These are phyloP conservation scores for Trichophyton benhamiae DNA, from an alignment of 2,329 filamentous ascomycete genomes.

Conservation along the genomic window DNA sequence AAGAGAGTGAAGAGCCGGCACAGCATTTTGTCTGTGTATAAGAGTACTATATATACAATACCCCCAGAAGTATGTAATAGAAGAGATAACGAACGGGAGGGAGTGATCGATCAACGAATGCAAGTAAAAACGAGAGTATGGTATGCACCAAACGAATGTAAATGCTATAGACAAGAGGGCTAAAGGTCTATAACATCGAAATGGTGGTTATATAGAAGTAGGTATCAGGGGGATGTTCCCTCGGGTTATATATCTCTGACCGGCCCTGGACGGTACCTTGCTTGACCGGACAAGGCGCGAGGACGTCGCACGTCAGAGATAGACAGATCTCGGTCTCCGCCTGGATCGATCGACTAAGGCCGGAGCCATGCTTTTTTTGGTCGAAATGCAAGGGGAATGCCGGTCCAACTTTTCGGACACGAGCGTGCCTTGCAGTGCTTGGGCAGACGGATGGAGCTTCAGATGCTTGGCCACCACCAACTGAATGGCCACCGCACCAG, in stretches of 20 bases:
- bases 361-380: not conserved
- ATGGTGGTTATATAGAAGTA: not conserved
- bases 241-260: not conserved
- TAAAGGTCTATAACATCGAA: not conserved
- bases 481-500: not conserved
- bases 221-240: not conserved
- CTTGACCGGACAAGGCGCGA: not conserved
- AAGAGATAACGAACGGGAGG: not conserved
- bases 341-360: not conserved
- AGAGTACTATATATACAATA: not conserved
- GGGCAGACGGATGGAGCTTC: not conserved
- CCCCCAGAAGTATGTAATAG: not conserved
- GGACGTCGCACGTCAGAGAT: conserved; percentile 6
- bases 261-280: not conserved
- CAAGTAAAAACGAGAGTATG: not conserved
- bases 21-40: conserved; percentile 4
- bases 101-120: not conserved
- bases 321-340: not conserved
- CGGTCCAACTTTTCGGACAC: not conserved
- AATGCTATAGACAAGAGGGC: not conserved
- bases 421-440: not conserved
- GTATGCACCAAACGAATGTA: not conserved
- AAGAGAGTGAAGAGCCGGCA: conserved; percentile 5
- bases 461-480: not conserved
- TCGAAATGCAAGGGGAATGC: not conserved